These are phyloP conservation scores for Termitomyces sp. DNA, from an alignment of 768 basidiomycete species.

Conservation along the genomic window DNA sequence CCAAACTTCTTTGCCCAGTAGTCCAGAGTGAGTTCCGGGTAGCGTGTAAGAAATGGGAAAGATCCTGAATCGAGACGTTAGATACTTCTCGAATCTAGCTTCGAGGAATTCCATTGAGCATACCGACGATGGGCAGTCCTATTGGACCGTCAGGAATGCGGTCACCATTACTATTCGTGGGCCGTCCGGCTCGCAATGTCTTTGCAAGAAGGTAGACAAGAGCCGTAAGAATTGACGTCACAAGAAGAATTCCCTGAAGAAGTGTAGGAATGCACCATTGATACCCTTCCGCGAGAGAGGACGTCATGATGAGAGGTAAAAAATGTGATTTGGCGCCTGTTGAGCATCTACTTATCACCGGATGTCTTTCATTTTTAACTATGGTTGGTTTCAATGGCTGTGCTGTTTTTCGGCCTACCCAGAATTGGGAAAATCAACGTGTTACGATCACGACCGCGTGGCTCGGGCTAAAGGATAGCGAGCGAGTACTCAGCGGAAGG, in stretches of 20 bases:
- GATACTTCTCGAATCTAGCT: neutral
- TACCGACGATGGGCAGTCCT: constrained; percentile 21
- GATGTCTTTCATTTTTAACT: constrained; percentile 8
- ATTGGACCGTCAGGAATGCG: constrained; percentile 19
- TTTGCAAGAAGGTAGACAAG: constrained; percentile 17
- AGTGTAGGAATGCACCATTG: constrained; percentile 13
- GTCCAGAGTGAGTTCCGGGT: constrained; percentile 40
- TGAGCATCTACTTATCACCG: neutral
- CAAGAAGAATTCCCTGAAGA: constrained; percentile 15
- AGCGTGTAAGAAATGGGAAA: constrained; percentile 36
- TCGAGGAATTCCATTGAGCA: neutral
- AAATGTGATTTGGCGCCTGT: constrained; percentile 1
- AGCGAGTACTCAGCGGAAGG: constrained; percentile 1
- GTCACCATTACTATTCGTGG: constrained; percentile 15
- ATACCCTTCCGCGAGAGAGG: constrained; percentile 1
- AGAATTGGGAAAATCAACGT: neutral
- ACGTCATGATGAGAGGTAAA: constrained; percentile 10
- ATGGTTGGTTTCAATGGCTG: neutral
- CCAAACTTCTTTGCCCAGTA: constrained; percentile 42
- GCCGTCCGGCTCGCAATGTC: constrained; percentile 6
- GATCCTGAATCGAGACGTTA: constrained; percentile 19
- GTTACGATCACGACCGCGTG: constrained; percentile 6
- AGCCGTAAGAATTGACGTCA: constrained; percentile 22
- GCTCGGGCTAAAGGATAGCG: neutral
- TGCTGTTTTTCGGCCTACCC: constrained; percentile 2